Conservation (phyloP, 108 stramenopile genomes). For the Conticribra guillardii region DNA sequence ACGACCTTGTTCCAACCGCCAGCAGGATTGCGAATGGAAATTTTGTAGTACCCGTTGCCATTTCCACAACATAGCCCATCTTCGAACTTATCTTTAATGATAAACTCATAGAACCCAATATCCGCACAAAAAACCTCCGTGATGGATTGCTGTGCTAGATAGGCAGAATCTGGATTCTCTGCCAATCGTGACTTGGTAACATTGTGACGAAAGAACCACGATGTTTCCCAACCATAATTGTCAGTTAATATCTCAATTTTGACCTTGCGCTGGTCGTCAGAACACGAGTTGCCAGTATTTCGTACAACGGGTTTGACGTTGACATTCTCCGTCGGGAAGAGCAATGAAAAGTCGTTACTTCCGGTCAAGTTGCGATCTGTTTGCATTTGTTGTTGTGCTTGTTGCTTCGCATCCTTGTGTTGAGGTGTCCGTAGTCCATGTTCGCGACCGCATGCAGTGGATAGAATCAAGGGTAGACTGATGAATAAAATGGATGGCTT, state of each 20-base stretch:
- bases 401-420: not conserved
- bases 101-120: conserved; percentile 28
- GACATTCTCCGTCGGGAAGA: no score
- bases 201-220: conserved; percentile 4
- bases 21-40: conserved; percentile 13
- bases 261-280: conserved; percentile 2
- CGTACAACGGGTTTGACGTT: not conserved
- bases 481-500: no score
- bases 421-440: not conserved
- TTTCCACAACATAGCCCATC: not conserved
- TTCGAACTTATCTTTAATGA: conserved; percentile 18
- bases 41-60: conserved; percentile 16
- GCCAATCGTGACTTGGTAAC: not conserved
- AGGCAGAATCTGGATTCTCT: conserved; percentile 3
- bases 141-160: not conserved
- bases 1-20: conserved; percentile 26
- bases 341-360: not conserved
- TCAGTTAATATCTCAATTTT: conserved; percentile 18
- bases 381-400: not conserved
- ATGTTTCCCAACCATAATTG: conserved; percentile 13
- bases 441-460: not conserved
- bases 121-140: conserved; percentile 11
- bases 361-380: not conserved
- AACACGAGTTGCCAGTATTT: not conserved
- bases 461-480: not conserved